A percentile compares a stretch with the other conserved stretches of the same genome.
phyloP scores from a whole-genome alignment of 164 flowering plant species.

The Stephania cephalantha region DNA sequence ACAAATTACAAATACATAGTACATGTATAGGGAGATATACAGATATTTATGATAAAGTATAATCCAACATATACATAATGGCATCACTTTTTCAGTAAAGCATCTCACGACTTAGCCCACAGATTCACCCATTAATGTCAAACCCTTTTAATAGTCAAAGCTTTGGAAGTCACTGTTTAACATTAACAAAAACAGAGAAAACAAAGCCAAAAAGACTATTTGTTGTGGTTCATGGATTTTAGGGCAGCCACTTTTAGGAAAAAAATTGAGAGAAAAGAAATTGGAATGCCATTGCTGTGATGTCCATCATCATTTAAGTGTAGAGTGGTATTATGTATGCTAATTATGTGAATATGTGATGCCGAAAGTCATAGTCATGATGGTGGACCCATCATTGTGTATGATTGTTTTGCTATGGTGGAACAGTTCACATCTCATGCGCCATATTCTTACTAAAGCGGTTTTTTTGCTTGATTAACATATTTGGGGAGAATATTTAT shows the following conservation, averaged over 20 bases:
- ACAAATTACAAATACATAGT: too few species aligned
- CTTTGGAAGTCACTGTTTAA: slow-evolving; percentile 9
- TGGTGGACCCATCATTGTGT: slow-evolving; percentile 10
- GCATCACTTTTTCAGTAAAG: not conserved
- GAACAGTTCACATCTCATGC: not conserved
- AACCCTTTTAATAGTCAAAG: slow-evolving; percentile 12
- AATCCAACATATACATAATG: not conserved
- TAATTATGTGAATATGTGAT: not conserved
- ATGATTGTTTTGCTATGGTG: slow-evolving; percentile 13
- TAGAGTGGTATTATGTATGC: not conserved
- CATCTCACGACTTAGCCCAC: not conserved
- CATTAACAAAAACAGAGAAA: slow-evolving; percentile 6
- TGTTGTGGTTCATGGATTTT: slow-evolving; percentile 3
- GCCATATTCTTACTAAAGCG: not conserved
- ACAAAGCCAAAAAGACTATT: not conserved
- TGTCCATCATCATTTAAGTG: not conserved
- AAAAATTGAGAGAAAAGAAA: not conserved
- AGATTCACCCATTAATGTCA: slow-evolving; percentile 5
- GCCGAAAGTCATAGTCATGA: not conserved
- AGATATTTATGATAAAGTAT: not conserved
- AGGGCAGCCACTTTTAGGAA: slow-evolving; percentile 11
- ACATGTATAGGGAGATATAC: too few species aligned
- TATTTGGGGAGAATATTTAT: too few species aligned
- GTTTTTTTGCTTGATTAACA: too few species aligned
- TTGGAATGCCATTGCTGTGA: not conserved